phyloP scores from a whole-genome alignment of 768 basidiomycete species.

The Boletus sp. region DNA sequence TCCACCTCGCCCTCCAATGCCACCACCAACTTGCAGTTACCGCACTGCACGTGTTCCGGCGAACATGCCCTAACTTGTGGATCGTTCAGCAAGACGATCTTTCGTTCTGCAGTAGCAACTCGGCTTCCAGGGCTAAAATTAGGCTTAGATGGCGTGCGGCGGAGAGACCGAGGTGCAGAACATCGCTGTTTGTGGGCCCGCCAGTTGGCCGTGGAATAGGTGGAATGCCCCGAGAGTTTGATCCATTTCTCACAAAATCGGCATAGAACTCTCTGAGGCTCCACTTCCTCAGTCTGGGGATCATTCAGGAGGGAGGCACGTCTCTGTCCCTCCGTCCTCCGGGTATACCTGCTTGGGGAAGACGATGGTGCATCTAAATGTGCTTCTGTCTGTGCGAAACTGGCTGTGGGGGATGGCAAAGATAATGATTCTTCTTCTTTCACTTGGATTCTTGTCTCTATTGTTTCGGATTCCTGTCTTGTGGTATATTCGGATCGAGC shows the following conservation, averaged over 20 bases:
- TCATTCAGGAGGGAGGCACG: slow-evolving; percentile 54
- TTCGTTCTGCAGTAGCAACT: slow-evolving; percentile 61
- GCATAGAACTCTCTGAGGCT: slow-evolving; percentile 55
- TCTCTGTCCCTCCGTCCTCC: slow-evolving; percentile 40
- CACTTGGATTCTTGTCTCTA: background rate
- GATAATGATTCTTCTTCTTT: slow-evolving; percentile 16
- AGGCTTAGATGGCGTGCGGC: slow-evolving; percentile 16
- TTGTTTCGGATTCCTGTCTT: slow-evolving; percentile 13
- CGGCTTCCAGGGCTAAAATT: slow-evolving; percentile 51
- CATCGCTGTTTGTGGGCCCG: slow-evolving; percentile 50
- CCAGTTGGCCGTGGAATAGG: slow-evolving; percentile 56
- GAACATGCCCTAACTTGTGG: slow-evolving; percentile 53
- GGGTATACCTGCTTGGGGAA: slow-evolving; percentile 20
- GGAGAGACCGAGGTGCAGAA: slow-evolving; percentile 24
- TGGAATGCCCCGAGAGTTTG: slow-evolving; percentile 38
- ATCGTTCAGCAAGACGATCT: slow-evolving; percentile 63
- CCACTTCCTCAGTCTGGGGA: slow-evolving; percentile 47
- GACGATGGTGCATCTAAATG: background rate
- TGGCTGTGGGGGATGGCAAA: slow-evolving; percentile 7
- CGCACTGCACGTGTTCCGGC: slow-evolving; percentile 47
- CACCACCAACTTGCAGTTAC: slow-evolving; percentile 47
- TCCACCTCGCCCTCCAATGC: slow-evolving; percentile 49
- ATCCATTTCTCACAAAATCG: slow-evolving; percentile 65
- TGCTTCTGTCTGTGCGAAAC: background rate
- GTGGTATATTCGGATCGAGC: slow-evolving; percentile 7